phyloP scores from a whole-genome alignment of 768 basidiomycete genomes.

The Polyporus arcularius region DNA sequence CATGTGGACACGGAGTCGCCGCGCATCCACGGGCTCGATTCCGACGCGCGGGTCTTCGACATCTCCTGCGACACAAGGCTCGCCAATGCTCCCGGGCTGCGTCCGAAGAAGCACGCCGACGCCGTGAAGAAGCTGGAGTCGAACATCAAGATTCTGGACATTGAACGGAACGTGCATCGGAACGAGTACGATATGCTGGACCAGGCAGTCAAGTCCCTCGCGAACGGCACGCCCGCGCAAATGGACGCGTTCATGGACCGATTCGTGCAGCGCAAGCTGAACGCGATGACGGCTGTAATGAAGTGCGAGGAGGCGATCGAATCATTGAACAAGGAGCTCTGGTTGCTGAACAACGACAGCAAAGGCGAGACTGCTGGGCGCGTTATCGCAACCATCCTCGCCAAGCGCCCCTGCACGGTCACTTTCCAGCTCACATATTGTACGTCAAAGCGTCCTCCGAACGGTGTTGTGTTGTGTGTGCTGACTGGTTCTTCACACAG shows the following conservation, averaged over 20 bases:
- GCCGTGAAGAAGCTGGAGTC: slow-evolving; percentile 30
- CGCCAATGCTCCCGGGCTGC: no score
- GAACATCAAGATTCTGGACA: slow-evolving; percentile 38
- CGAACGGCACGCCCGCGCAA: slow-evolving; percentile 40
- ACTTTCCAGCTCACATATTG: slow-evolving; percentile 56
- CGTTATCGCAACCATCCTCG: slow-evolving; percentile 3
- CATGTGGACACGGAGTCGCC: no score
- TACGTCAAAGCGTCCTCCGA: slow-evolving; percentile 28
- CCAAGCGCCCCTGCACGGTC: slow-evolving; percentile 17
- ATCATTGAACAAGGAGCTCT: slow-evolving; percentile 16
- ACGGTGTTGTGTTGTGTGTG: no score
- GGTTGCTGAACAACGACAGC: background rate
- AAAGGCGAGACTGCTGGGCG: slow-evolving; percentile 7
- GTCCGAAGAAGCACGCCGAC: slow-evolving; percentile 1
- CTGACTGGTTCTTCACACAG: slow-evolving; percentile 28
- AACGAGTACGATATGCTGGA: slow-evolving; percentile 45
- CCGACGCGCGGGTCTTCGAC: no score
- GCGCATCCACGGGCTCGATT: no score
- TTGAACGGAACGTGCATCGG: slow-evolving; percentile 41
- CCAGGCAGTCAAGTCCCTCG: slow-evolving; percentile 47
- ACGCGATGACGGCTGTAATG: slow-evolving; percentile 36
- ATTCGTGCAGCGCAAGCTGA: slow-evolving; percentile 41
- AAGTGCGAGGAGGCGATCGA: slow-evolving; percentile 44
- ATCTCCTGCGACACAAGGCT: no score
- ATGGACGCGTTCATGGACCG: slow-evolving; percentile 44